Percentiles rank a stretch among this genome's conserved stretches.
Conservation (phyloP, 208 protist species). For the Trypanosoma boissoni region DNA sequence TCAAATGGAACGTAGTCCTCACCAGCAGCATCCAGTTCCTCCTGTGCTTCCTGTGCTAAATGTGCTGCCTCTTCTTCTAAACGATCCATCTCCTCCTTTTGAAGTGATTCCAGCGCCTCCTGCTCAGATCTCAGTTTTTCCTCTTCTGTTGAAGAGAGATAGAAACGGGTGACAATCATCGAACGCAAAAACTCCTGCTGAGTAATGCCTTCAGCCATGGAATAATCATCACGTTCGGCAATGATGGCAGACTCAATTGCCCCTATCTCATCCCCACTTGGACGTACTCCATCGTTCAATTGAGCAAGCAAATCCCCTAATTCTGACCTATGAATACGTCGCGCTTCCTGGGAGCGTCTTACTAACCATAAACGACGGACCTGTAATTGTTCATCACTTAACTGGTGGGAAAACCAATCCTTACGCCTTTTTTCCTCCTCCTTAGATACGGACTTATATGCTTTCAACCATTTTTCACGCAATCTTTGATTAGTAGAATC, state of each 20-base stretch:
- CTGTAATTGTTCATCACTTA: conserved; percentile 29
- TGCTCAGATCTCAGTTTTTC: conserved; percentile 22
- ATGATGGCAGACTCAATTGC: conserved; percentile 32
- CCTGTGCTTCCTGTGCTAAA: conserved; percentile 31
- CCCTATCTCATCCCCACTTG: conserved; percentile 30
- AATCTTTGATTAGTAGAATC: conserved; percentile 8
- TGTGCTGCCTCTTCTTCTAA: conserved; percentile 30
- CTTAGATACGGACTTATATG: conserved; percentile 13
- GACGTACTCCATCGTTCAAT: conserved; percentile 33
- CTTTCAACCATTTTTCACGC: conserved; percentile 28
- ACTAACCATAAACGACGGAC: conserved; percentile 28
- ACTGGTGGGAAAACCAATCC: conserved; percentile 28
- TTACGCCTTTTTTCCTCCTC: conserved; percentile 17
- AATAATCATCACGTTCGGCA: conserved; percentile 18
- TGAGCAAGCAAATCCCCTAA: conserved; percentile 26
- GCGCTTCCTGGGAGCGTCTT: conserved; percentile 18
- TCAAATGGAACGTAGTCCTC: conserved; percentile 29
- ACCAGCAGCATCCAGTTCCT: conserved; percentile 30
- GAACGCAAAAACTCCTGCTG: conserved; percentile 32
- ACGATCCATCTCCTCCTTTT: conserved; percentile 29
- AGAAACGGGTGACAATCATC: conserved; percentile 32
- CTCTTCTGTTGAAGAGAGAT: conserved; percentile 28
- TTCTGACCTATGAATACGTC: conserved; percentile 28
- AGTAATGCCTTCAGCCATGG: conserved; percentile 19
- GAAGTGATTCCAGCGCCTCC: conserved; percentile 26